These are phyloP conservation scores for Haberlea rhodopensis DNA, from an alignment of 257 asterid species.

Conservation along the genomic window DNA sequence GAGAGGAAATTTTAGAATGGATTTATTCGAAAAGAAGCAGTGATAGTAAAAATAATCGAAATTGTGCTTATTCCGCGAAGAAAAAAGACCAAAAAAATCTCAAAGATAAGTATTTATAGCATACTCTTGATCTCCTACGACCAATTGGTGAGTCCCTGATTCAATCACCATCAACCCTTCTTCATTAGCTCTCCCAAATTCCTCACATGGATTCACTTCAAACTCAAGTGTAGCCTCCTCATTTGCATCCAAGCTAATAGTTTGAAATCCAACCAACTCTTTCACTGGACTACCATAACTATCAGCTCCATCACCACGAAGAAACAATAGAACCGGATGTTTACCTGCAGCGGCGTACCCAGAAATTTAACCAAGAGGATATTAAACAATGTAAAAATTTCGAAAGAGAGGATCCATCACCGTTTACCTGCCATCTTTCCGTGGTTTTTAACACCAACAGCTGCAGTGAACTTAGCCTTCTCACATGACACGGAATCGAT, in stretches of 20 bases:
- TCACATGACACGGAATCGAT: slow-evolving; percentile 29
- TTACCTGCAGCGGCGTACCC: slow-evolving; percentile 31
- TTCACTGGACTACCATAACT: slow-evolving; percentile 39
- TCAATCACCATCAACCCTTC: slow-evolving; percentile 56
- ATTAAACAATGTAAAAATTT: too few relatives aligned
- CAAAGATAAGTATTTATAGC: slow-evolving; percentile 26
- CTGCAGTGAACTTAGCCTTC: slow-evolving; percentile 22
- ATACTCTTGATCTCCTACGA: slow-evolving; percentile 52
- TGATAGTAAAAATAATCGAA: background rate
- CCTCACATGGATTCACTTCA: slow-evolving; percentile 50
- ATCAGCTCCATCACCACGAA: slow-evolving; percentile 21
- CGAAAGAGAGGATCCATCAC: background rate
- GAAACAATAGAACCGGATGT: slow-evolving; percentile 58
- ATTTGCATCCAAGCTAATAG: slow-evolving; percentile 39
- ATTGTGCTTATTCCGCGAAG: too few relatives aligned
- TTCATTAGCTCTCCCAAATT: slow-evolving; percentile 42
- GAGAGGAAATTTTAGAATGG: too few relatives aligned
- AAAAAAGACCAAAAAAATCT: background rate
- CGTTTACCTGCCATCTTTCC: slow-evolving; percentile 46
- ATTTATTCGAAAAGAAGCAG: background rate
- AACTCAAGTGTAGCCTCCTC: slow-evolving; percentile 39
- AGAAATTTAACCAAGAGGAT: background rate
- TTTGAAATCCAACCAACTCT: slow-evolving; percentile 52
- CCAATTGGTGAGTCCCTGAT: slow-evolving; percentile 40
- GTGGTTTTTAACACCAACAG: slow-evolving; percentile 36